Conservation (phyloP, 257 asterid genomes). For the Scutellaria galericulata region DNA sequence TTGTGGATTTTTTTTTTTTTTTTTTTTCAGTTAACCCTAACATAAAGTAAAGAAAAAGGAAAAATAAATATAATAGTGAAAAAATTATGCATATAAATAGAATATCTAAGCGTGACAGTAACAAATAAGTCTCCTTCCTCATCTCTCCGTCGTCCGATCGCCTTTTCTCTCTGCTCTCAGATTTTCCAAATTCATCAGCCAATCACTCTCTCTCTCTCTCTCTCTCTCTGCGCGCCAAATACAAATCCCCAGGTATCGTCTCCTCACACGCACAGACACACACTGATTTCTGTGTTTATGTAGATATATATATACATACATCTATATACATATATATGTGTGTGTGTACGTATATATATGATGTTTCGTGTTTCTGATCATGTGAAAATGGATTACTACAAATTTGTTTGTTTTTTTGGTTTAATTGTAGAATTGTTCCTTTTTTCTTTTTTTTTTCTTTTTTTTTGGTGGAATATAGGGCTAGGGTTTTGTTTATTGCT, state of each 20-base stretch:
- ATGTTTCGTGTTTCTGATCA: conserved; percentile 11
- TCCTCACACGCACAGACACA: conserved; percentile 18
- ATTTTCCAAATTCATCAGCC: conserved; percentile 54
- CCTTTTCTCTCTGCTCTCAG: conserved; percentile 47
- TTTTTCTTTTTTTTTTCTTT: conserved; percentile 8
- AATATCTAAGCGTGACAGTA: background rate
- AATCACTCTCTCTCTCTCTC: conserved; percentile 53
- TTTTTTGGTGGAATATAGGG: conserved; percentile 26
- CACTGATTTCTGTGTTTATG: conserved; percentile 12
- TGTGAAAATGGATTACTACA: conserved; percentile 6
- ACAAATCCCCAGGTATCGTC: conserved; percentile 45
- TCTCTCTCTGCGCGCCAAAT: conserved; percentile 62
- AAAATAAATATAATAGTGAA: no score
- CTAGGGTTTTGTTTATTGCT: conserved; percentile 50
- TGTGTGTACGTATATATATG: background rate
- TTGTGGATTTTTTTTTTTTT: no score
- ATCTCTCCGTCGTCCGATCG: conserved; percentile 78
- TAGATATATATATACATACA: background rate
- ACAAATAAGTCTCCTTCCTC: conserved; percentile 43
- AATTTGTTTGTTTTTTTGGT: background rate
- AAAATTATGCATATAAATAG: no score
- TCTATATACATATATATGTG: no score
- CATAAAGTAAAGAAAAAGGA: no score
- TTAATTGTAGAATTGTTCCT: background rate
- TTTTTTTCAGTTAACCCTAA: no score